These are phyloP conservation scores for Apiospora rasikravindrae DNA, from an alignment of 2,329 filamentous ascomycete species.

Conservation along the genomic window DNA sequence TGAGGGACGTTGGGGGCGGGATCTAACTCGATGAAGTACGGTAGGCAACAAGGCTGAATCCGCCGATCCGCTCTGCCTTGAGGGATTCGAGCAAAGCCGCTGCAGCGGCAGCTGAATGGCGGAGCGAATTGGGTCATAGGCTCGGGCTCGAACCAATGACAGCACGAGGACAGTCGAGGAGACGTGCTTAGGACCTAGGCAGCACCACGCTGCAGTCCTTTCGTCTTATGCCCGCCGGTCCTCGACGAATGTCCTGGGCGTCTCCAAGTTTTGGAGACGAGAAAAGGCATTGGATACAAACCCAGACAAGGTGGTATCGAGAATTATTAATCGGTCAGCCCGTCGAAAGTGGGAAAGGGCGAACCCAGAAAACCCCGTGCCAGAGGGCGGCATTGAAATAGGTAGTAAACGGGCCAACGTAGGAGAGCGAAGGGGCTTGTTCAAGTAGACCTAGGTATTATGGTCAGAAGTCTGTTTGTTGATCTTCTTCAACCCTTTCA, in stretches of 20 bases:
- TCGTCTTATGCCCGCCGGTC: constrained; percentile 19
- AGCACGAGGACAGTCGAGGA: background rate
- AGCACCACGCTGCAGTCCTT: constrained; percentile 10
- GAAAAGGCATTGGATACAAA: constrained; percentile 5
- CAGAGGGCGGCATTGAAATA: background rate
- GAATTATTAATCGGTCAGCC: background rate
- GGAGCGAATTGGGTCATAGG: constrained; percentile 12
- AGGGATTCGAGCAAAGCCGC: constrained; percentile 15
- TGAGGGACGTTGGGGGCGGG: constrained; percentile 40
- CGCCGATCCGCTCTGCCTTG: constrained; percentile 17
- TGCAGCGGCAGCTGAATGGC: constrained; percentile 15
- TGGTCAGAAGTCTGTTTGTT: background rate
- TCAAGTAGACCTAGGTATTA: constrained; percentile 4
- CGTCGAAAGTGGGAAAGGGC: background rate
- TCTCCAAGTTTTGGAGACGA: constrained; percentile 8
- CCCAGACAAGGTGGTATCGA: background rate
- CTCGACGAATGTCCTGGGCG: constrained; percentile 23
- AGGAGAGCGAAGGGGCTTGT: background rate
- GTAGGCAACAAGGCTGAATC: constrained; percentile 44
- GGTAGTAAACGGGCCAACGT: background rate
- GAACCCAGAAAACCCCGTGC: background rate
- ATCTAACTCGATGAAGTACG: constrained; percentile 38
- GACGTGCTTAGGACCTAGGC: constrained; percentile 1
- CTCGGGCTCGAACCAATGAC: constrained; percentile 19
- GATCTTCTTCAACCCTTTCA: constrained; percentile 5